Conservation (phyloP, 192 early-diverging fungal genomes). For the Oehlia diaphana region DNA sequence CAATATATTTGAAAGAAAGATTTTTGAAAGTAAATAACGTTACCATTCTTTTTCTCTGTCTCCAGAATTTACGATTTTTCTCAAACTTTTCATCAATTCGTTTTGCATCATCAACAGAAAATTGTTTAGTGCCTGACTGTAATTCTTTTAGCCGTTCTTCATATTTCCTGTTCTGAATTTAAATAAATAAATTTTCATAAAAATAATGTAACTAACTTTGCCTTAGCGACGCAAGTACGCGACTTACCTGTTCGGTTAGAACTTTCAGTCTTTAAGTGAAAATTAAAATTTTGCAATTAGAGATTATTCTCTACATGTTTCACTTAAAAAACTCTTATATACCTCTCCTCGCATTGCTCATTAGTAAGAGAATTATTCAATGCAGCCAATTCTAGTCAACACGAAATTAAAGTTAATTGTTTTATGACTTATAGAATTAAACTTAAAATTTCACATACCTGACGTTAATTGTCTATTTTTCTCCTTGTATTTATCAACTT, state of each 20-base stretch:
- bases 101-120: slow-evolving; percentile 40
- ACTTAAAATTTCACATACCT: slow-evolving; percentile 30
- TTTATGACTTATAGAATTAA: not conserved
- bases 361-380: slow-evolving; percentile 43
- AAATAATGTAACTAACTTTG: not conserved
- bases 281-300: not conserved
- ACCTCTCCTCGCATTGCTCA: slow-evolving; percentile 35
- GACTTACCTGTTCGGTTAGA: not conserved
- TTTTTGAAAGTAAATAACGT: not conserved
- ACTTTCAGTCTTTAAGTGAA: not conserved
- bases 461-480: slow-evolving; percentile 48
- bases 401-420: not conserved
- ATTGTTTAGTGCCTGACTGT: slow-evolving; percentile 35
- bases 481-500: slow-evolving; percentile 54
- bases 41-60: slow-evolving; percentile 41
- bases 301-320: not conserved
- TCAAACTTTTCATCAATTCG: slow-evolving; percentile 39
- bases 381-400: slow-evolving; percentile 34
- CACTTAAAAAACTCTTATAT: slow-evolving; percentile 25
- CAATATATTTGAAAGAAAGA: not conserved
- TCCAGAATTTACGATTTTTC: slow-evolving; percentile 42
- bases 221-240: not conserved
- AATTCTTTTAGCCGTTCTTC: slow-evolving; percentile 35
- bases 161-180: slow-evolving; percentile 42
- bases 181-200: not conserved